Evolutionary conservation across 805 yeast species (phyloP).

Genomic region (Starmerella cellae): DNA sequence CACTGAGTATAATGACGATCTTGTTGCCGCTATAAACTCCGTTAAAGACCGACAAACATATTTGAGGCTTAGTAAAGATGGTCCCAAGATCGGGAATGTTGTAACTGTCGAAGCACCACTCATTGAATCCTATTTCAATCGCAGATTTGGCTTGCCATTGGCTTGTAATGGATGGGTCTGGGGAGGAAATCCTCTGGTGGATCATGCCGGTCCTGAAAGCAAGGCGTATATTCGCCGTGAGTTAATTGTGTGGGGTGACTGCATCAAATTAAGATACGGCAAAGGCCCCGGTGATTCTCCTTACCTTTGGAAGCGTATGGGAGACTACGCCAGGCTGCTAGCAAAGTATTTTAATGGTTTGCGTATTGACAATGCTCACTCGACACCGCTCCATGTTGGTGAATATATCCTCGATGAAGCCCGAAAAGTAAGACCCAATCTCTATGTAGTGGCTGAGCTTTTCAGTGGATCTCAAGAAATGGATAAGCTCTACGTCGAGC

Average conservation of each 20-base stretch:
- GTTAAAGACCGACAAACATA: constrained; percentile 64
- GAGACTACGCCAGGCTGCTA: constrained; percentile 52
- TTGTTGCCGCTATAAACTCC: constrained; percentile 50
- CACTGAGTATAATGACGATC: constrained; percentile 61
- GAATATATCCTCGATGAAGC: constrained; percentile 80
- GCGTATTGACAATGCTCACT: constrained; percentile 89
- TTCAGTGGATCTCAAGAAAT: constrained; percentile 85
- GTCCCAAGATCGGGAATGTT: constrained; percentile 60
- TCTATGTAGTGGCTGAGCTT: constrained; percentile 87
- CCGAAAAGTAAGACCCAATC: constrained; percentile 64
- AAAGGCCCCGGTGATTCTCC: constrained; percentile 69
- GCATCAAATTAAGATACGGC: constrained; percentile 87
- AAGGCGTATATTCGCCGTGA: constrained; percentile 80
- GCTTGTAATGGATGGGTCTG: constrained; percentile 99
- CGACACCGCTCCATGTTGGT: constrained; percentile 92
- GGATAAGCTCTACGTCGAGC: constrained; percentile 82
- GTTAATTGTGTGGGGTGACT: constrained; percentile 95
- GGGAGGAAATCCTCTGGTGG: constrained; percentile 89
- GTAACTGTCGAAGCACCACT: constrained; percentile 47
- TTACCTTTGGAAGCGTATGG: constrained; percentile 77
- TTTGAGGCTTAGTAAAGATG: constrained; percentile 62
- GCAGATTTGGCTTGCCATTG: constrained; percentile 35
- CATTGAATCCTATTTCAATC: constrained; percentile 78
- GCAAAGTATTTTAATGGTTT: constrained; percentile 75
- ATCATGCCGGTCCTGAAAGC: constrained; percentile 72